Percentiles rank a stretch among this genome's conserved stretches.
Conservation (phyloP, 176 grass and related monocot species). For the Dendrocalamus sinicus region DNA sequence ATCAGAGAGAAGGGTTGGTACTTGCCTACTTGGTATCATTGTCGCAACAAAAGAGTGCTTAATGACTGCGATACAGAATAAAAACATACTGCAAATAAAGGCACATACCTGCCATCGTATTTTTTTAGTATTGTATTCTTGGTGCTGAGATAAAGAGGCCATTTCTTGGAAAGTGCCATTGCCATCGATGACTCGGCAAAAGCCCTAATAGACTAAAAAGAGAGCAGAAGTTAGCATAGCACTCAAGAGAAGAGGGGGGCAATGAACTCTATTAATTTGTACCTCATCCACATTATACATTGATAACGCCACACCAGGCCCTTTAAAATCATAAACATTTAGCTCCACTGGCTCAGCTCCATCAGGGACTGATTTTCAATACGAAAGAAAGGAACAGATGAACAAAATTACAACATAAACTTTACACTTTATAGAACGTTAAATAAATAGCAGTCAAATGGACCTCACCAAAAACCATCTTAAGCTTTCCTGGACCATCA, state of each 20-base stretch:
- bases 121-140: constrained; percentile 96
- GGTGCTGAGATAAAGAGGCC: constrained; percentile 94
- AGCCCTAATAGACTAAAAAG: constrained; percentile 79
- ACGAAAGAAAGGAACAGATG: constrained; percentile 33
- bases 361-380: constrained; percentile 65
- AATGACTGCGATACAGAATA: neutral
- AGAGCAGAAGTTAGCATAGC: constrained; percentile 38
- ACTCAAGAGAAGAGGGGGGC: constrained; percentile 41
- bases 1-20: neutral
- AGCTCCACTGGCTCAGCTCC: constrained; percentile 72
- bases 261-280: constrained; percentile 2
- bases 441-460: constrained; percentile 16
- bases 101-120: constrained; percentile 87
- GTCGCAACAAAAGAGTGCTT: constrained; percentile 22
- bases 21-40: neutral
- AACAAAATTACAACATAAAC: constrained; percentile 7
- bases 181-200: constrained; percentile 96
- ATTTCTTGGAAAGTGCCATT: constrained; percentile 80
- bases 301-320: constrained; percentile 79
- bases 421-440: neutral
- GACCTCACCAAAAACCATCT: constrained; percentile 92
- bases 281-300: constrained; percentile 99
- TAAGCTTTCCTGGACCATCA: constrained; percentile 90
- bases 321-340: constrained; percentile 90
- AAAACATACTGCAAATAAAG: neutral